Percentiles rank a stretch among this genome's conserved stretches.
phyloP scores from a whole-genome alignment of 768 basidiomycete genomes.

The Termitomyces sp. region DNA sequence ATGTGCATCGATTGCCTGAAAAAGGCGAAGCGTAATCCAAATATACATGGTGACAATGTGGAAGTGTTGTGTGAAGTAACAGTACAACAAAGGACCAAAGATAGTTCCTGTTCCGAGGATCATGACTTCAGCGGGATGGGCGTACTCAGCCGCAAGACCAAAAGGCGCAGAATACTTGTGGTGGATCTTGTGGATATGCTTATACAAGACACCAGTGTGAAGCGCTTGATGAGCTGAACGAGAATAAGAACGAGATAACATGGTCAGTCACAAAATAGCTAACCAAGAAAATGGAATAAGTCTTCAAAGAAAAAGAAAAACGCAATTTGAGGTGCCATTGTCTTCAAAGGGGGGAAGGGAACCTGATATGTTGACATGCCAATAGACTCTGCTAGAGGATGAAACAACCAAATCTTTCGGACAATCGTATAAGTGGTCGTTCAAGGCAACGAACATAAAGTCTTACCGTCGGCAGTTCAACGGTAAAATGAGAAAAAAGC shows the following conservation, averaged over 20 bases:
- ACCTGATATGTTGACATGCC: constrained; percentile 94
- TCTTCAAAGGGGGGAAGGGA: constrained; percentile 72
- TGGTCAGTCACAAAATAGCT: constrained; percentile 15
- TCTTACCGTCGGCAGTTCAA: constrained; percentile 84
- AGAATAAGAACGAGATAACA: neutral
- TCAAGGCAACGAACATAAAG: neutral
- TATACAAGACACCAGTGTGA: constrained; percentile 81
- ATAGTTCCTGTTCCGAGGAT: constrained; percentile 93
- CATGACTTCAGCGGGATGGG: constrained; percentile 94
- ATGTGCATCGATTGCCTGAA: constrained; percentile 97
- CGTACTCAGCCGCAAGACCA: constrained; percentile 96
- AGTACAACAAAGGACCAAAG: constrained; percentile 82
- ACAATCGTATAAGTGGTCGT: neutral
- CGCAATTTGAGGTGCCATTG: constrained; percentile 71
- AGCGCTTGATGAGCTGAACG: constrained; percentile 77
- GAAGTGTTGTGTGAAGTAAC: constrained; percentile 64
- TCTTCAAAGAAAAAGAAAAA: constrained; percentile 97
- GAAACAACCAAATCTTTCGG: constrained; percentile 81
- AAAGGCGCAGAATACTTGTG: constrained; percentile 98
- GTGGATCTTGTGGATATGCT: constrained; percentile 94
- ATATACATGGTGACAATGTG: constrained; percentile 92
- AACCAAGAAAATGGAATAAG: constrained; percentile 86
- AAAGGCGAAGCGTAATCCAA: constrained; percentile 91
- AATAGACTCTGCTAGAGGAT: constrained; percentile 79
- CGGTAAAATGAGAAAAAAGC: constrained; percentile 90